Percentiles rank a stretch among this genome's conserved stretches.
Conservation (phyloP, 176 grass and related monocot genomes). For the Phoenix dactylifera region DNA sequence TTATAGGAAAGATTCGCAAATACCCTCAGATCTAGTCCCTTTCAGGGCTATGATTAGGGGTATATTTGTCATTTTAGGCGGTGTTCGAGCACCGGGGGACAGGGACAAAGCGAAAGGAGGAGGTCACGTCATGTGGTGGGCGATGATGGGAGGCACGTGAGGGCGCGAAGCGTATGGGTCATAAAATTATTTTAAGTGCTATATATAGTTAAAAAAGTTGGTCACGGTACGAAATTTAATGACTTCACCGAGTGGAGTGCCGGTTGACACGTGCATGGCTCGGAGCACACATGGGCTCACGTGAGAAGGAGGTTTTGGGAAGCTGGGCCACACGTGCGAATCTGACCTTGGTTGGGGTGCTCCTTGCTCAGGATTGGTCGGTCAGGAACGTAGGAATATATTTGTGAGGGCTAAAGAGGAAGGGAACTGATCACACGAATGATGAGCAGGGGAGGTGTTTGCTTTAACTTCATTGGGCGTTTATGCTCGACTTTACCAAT, state of each 20-base stretch:
- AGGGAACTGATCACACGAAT: no score
- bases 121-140: conserved; percentile 13
- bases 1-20: no score
- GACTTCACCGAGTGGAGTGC: not conserved
- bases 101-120: not conserved
- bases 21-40: no score
- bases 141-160: conserved; percentile 9
- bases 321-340: conserved; percentile 13
- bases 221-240: conserved; percentile 7
- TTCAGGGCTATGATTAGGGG: no score
- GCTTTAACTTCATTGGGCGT: no score
- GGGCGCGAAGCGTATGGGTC: conserved; percentile 5
- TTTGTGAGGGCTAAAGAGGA: no score
- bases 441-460: no score
- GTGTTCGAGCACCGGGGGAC: not conserved
- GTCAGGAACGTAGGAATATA: no score
- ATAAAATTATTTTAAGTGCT: conserved; percentile 18
- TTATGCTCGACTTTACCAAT: no score
- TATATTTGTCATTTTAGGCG: not conserved
- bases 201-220: not conserved
- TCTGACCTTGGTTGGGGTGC: not conserved
- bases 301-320: conserved; percentile 1
- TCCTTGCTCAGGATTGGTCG: conserved; percentile 1
- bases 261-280: conserved; percentile 33
- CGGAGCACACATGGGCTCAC: conserved; percentile 30